A percentile compares a stretch with the other conserved stretches of the same genome.
Evolutionary conservation across 2,329 filamentous ascomycete species (phyloP).

Genomic region (Trichoderma brevicompactum): DNA sequence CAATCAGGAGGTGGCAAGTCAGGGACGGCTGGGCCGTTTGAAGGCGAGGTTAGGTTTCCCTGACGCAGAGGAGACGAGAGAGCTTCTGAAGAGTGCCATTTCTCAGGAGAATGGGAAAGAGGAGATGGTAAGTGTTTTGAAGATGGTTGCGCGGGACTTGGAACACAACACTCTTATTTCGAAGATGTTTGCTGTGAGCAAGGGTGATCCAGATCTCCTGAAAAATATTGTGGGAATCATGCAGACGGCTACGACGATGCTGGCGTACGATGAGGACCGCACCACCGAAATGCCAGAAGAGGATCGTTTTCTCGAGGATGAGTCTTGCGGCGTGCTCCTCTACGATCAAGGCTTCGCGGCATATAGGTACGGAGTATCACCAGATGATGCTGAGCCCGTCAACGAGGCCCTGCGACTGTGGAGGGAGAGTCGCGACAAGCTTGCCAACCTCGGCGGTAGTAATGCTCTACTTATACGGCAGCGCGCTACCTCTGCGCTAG

Average conservation of each 20-base stretch:
- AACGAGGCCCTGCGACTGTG: neutral
- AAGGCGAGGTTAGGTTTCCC: neutral
- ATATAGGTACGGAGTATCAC: neutral
- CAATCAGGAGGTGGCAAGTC: neutral
- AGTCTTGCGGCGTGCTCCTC: constrained; percentile 1
- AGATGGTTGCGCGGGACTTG: neutral
- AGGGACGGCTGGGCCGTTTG: neutral
- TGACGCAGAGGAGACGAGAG: neutral
- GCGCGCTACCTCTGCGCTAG: neutral
- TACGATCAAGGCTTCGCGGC: neutral
- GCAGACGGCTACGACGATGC: neutral
- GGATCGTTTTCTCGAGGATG: neutral
- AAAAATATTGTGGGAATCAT: neutral
- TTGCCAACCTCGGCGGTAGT: neutral
- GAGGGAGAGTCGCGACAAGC: neutral
- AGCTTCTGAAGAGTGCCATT: neutral
- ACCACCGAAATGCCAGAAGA: neutral
- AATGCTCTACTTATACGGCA: neutral
- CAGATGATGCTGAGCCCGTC: neutral
- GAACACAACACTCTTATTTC: neutral
- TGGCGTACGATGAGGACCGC: neutral
- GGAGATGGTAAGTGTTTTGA: neutral
- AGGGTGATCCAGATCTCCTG: neutral
- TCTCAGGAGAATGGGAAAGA: neutral
- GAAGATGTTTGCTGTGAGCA: neutral